phyloP scores from a whole-genome alignment of 2,329 filamentous ascomycete species.

The Gaeumannomyces sp. region DNA sequence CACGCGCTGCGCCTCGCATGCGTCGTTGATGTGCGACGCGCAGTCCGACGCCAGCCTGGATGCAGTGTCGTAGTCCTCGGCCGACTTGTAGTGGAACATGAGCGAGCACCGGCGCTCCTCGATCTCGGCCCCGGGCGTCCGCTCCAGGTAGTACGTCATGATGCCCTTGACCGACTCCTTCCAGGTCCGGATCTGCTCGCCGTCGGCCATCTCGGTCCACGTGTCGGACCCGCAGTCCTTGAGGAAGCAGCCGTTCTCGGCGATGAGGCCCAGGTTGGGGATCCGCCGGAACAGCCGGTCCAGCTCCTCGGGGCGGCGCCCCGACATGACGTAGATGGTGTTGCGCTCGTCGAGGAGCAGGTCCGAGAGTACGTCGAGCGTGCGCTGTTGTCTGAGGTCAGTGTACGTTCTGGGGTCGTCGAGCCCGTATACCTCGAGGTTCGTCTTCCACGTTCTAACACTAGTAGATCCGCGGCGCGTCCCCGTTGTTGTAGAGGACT shows the following conservation, averaged over 20 bases:
- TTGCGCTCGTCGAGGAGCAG: slow-evolving; percentile 75
- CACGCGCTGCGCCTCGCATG: slow-evolving; percentile 75
- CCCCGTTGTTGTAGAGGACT: background rate
- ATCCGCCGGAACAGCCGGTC: slow-evolving; percentile 80
- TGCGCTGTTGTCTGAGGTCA: slow-evolving; percentile 45
- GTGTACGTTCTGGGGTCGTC: slow-evolving; percentile 4
- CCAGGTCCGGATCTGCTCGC: slow-evolving; percentile 66
- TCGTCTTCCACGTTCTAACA: background rate
- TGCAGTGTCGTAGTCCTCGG: slow-evolving; percentile 70
- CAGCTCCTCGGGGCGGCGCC: slow-evolving; percentile 78
- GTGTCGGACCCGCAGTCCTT: slow-evolving; percentile 60
- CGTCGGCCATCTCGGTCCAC: slow-evolving; percentile 76
- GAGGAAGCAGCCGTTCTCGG: slow-evolving; percentile 90
- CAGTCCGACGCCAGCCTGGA: slow-evolving; percentile 80
- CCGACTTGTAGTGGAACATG: slow-evolving; percentile 82
- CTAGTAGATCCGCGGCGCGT: background rate
- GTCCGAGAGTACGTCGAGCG: slow-evolving; percentile 76
- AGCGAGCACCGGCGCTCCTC: slow-evolving; percentile 90
- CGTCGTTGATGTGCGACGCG: slow-evolving; percentile 91
- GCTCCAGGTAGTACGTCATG: slow-evolving; percentile 82
- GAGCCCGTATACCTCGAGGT: background rate
- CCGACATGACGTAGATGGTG: slow-evolving; percentile 89
- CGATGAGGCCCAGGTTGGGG: slow-evolving; percentile 79
- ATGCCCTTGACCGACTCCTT: slow-evolving; percentile 78
- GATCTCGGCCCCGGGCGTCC: slow-evolving; percentile 79